Percentiles rank a stretch among this genome's conserved stretches.
phyloP scores from a whole-genome alignment of 2,329 filamentous ascomycete species.

The Aspergillus uvarum region DNA sequence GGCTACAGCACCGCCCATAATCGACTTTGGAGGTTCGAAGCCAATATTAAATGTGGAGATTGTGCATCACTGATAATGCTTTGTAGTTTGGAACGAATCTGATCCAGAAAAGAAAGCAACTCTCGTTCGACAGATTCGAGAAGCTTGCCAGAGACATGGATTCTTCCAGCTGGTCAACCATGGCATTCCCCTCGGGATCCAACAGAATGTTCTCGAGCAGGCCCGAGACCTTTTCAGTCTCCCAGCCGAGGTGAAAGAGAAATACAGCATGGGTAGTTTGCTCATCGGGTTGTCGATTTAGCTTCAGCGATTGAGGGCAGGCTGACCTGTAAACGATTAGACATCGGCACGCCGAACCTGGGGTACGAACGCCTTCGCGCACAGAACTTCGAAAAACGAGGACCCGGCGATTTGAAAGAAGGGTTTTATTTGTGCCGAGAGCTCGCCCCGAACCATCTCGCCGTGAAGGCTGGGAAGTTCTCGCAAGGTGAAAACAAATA shows the following conservation, averaged over 20 bases:
- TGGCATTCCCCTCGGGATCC: constrained; percentile 44
- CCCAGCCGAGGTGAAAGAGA: constrained; percentile 26
- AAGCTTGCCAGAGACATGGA: constrained; percentile 49
- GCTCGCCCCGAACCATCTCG: constrained; percentile 17
- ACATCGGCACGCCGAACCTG: constrained; percentile 6
- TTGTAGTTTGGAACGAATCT: constrained; percentile 5
- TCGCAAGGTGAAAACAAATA: constrained; percentile 24
- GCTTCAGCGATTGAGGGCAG: not conserved
- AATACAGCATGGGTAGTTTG: constrained; percentile 24
- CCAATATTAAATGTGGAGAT: no score
- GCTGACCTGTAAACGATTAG: not conserved
- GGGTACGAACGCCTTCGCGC: constrained; percentile 30
- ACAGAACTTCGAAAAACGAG: constrained; percentile 27
- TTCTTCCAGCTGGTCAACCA: constrained; percentile 58
- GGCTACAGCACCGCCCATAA: constrained; percentile 7
- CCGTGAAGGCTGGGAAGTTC: constrained; percentile 18
- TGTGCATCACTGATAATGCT: not conserved
- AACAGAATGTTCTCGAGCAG: constrained; percentile 43
- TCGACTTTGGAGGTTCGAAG: constrained; percentile 8
- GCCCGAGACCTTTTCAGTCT: constrained; percentile 52
- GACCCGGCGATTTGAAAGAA: constrained; percentile 30
- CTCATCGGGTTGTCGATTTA: not conserved
- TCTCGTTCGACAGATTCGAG: constrained; percentile 32
- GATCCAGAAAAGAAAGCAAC: constrained; percentile 6
- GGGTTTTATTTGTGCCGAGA: constrained; percentile 29